Evolutionary conservation across 2,329 filamentous ascomycete species (phyloP), one percentile per base, ranked within the genome.

Genomic region (Penicillium sp.): DNA sequence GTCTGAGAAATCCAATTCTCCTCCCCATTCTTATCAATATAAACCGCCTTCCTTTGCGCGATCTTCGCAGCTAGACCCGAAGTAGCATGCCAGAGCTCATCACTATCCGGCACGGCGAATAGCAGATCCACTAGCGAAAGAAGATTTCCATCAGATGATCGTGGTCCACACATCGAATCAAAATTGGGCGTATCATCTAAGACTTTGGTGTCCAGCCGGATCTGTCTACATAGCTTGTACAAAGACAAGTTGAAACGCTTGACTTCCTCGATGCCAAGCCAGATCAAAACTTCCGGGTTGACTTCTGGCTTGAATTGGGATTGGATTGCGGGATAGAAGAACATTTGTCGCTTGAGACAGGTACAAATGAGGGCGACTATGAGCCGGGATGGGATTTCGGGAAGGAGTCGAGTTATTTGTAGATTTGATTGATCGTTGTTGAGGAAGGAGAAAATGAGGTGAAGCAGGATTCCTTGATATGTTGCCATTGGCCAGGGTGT

Each of bases 401-500:
- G 33, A 3, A 53, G 25, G 14, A 60, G 14, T 11, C 26, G 33
- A 5, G 45, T 55, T 1, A 63, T 16, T 27, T 60, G 48, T 1
- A 59, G 9, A 10, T 51, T 21, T 10, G 45, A 19, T 31, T 31
- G 29, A 0, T 51, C 10, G 1, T 49, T 21, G 1, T 60, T 37
- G 0, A 45, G 50, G 1, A 70, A 25, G 13, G 68, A 59, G 39
- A 70, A 69, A 11, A 71, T 69, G 11, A 67, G 54, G n/a, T 69
- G 66, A 2, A 71, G 54, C 7, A 71, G 62, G 25, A 71, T 66
- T 13, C 59, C 62, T 27, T 71, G 68, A 21, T 68, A 70, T 8
- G 68, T 70, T 35, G 67, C 63, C 6, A 71, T 62, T 13, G 69
- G 68, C 65, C 67, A 70, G 11, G 58, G 49, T 3, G 58, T 63